Evolutionary conservation across 106 monocot genomes (phyloP), one percentile per base, ranked within the genome.

Genomic region (Apostasia ramifera): DNA sequence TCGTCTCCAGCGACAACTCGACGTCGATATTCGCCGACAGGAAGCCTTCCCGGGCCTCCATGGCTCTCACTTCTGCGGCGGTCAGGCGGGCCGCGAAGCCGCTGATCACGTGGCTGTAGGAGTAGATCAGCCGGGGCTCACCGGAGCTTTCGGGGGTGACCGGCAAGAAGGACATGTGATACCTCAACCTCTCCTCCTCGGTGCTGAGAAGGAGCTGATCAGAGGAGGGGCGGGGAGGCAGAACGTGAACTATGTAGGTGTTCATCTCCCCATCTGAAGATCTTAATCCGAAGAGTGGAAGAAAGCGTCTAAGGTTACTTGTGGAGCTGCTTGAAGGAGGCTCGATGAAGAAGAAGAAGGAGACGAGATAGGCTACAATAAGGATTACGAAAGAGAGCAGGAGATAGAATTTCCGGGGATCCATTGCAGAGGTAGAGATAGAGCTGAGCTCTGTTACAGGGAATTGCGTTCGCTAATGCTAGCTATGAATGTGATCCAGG

Each of bases 11-110:
- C 4, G 13, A 5, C 3, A 56, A n/a, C 8, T 51, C 4, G 10
- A 26, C 42, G 0, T 74, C 65, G 0, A 14, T 59, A 4, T 74
- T 7, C 3, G 69, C 69, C 12, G 1, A 12, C 0, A 71, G 41
- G 73, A 78, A 74, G 26, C 82, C 78, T 0, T 63, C 58, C 53
- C 39, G 71, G 60, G 44, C 11, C 8, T 53, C n/a, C 58, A 82
- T 61, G 8, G 38, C 45, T n/a, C 66, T 41, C 66, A 78, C 26
- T 52, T 82, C 74, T 4, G 70, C 67, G 1, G 0, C 5, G 1
- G 82, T 71, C 53, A 78, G 78, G 49, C 60, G 51, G 1, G 71
- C 82, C 2, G 78, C 65, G 9, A 83, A 83, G 3, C 82, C 82
- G 44, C 56, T 74, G 47, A 78, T 12, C 10, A 59, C 78, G 8